These are phyloP conservation scores for Coemansia aciculifera DNA, from an alignment of 192 early-diverging fungal species.

Conservation along the genomic window DNA sequence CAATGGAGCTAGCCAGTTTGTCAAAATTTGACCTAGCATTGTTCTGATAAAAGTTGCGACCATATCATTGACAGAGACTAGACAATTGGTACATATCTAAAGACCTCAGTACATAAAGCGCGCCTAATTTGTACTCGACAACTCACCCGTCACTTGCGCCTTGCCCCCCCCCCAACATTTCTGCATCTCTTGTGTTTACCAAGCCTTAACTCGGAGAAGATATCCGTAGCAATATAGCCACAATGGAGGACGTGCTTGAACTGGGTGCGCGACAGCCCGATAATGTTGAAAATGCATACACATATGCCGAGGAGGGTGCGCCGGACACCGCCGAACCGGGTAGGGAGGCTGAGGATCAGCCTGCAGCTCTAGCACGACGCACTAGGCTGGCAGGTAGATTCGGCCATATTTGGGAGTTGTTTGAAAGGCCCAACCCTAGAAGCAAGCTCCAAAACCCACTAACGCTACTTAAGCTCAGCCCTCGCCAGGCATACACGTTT, in stretches of 20 bases:
- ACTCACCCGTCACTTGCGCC: background rate
- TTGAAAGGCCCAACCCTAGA: constrained; percentile 29
- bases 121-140: background rate
- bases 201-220: background rate
- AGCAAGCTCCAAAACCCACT: constrained; percentile 39
- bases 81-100: background rate
- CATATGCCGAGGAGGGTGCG: background rate
- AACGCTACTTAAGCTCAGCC: constrained; percentile 33
- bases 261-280: background rate
- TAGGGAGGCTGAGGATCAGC: background rate
- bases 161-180: background rate
- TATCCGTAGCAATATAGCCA: background rate
- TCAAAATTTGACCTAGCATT: background rate
- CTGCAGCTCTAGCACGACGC: background rate
- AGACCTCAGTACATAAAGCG: background rate
- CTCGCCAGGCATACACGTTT: constrained; percentile 50
- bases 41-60: background rate
- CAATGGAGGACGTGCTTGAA: background rate
- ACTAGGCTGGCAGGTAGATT: background rate
- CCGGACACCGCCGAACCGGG: background rate
- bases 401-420: constrained; percentile 30
- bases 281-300: background rate
- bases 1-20: background rate
- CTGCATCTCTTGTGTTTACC: background rate
- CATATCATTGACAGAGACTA: too few relatives aligned